Evolutionary conservation across 176 grass and related monocot genomes (phyloP).

Genomic region (Oryza longistaminata): DNA sequence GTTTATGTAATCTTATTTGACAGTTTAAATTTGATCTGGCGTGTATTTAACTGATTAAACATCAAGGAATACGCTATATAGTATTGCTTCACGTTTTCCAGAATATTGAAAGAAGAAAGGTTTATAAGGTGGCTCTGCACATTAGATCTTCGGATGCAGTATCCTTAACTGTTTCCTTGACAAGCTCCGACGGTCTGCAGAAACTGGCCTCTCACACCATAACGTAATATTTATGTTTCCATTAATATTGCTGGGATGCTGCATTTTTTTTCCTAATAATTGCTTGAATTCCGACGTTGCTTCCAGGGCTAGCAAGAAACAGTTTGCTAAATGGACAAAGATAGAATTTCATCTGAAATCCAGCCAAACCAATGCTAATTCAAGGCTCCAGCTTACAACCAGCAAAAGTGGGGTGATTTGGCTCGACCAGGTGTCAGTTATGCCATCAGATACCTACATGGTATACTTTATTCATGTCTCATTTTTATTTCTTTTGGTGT

Average conservation of each 20-base stretch:
- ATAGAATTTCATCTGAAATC: constrained; percentile 67
- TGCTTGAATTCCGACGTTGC: neutral
- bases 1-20: neutral
- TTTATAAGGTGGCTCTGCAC: constrained; percentile 72
- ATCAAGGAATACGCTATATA: neutral
- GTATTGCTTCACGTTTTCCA: constrained; percentile 12
- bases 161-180: constrained; percentile 64
- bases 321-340: constrained; percentile 70
- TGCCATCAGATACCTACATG: constrained; percentile 85
- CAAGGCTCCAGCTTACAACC: constrained; percentile 85
- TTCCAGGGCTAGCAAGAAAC: constrained; percentile 57
- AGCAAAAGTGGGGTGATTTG: constrained; percentile 72
- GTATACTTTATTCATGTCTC: constrained; percentile 41
- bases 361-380: constrained; percentile 55
- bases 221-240: constrained; percentile 50
- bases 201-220: constrained; percentile 56
- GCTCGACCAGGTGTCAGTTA: constrained; percentile 91
- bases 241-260: constrained; percentile 22
- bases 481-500: neutral
- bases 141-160: constrained; percentile 59
- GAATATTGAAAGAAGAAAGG: constrained; percentile 73
- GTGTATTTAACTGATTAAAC: neutral
- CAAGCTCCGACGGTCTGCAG: constrained; percentile 71
- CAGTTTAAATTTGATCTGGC: neutral
- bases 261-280: neutral